These are phyloP conservation scores for Agrocybe chaxingu DNA, from an alignment of 768 basidiomycete genomes.

Conservation along the genomic window DNA sequence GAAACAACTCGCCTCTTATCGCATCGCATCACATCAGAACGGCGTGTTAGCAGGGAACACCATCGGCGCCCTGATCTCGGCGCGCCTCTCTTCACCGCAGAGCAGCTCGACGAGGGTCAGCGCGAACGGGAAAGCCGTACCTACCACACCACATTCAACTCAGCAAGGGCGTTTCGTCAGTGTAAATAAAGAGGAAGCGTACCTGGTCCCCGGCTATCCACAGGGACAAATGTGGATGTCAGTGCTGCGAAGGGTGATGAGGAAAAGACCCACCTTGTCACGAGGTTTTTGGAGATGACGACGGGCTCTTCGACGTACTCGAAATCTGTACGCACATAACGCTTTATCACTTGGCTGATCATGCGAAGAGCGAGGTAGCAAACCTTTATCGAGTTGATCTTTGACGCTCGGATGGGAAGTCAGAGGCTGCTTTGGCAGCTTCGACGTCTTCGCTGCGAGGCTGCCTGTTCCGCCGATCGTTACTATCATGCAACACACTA, in stretches of 20 bases:
- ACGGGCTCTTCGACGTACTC: conserved; percentile 74
- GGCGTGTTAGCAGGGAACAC: conserved; percentile 59
- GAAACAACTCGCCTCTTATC: not conserved
- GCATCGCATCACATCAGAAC: conserved; percentile 19
- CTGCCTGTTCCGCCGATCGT: conserved; percentile 43
- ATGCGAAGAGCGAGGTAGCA: conserved; percentile 8
- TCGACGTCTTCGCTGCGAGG: conserved; percentile 60
- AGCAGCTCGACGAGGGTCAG: conserved; percentile 72
- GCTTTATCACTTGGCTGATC: not conserved
- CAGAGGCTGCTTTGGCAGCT: conserved; percentile 57
- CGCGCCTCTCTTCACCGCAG: conserved; percentile 59
- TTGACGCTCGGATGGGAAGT: conserved; percentile 81
- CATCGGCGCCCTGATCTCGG: conserved; percentile 65
- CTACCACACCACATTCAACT: conserved; percentile 25
- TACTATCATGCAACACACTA: not conserved
- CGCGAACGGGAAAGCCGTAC: conserved; percentile 76
- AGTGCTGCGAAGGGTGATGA: not conserved
- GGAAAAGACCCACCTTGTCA: conserved; percentile 60
- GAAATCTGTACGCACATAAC: conserved; percentile 43
- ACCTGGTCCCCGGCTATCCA: conserved; percentile 68
- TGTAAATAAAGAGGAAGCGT: conserved; percentile 13
- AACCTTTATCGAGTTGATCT: conserved; percentile 52
- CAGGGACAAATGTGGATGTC: not conserved
- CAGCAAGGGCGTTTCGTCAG: too few relatives aligned
- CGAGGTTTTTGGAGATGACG: conserved; percentile 65